Evolutionary conservation across 179 eudicot species (phyloP).

Genomic region (Heliamphora pulchella): DNA sequence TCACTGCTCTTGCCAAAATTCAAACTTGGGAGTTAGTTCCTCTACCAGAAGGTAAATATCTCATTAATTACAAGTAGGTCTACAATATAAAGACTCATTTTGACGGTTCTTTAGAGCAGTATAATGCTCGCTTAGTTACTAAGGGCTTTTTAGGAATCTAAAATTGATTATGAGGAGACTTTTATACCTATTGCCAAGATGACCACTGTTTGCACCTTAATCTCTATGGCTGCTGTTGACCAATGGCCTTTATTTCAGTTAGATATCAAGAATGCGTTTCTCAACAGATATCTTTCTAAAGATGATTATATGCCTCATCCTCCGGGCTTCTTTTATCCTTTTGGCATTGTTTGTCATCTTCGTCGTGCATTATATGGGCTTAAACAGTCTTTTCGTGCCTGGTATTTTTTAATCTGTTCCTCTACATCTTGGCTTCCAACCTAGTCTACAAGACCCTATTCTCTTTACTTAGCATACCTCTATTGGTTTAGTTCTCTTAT

Average conservation of each 20-base stretch:
- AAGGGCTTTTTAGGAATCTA: neutral
- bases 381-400: no score
- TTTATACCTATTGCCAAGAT: neutral
- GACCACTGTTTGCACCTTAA: neutral
- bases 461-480: neutral
- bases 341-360: no score
- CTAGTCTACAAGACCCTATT: neutral
- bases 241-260: neutral
- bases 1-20: neutral
- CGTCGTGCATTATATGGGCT: no score
- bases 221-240: neutral
- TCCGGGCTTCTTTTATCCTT: no score
- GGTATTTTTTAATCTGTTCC: no score
- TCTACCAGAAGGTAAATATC: neutral
- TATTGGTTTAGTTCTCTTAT: neutral
- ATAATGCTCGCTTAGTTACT: neutral
- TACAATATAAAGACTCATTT: neutral
- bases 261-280: no score
- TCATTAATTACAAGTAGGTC: neutral
- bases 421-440: neutral
- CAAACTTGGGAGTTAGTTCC: neutral
- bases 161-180: neutral
- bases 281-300: no score
- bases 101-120: neutral
- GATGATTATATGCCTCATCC: no score